Base-by-base conservation (phyloP, 2,329 filamentous ascomycete genomes). In the Apiospora aurea region DNA sequence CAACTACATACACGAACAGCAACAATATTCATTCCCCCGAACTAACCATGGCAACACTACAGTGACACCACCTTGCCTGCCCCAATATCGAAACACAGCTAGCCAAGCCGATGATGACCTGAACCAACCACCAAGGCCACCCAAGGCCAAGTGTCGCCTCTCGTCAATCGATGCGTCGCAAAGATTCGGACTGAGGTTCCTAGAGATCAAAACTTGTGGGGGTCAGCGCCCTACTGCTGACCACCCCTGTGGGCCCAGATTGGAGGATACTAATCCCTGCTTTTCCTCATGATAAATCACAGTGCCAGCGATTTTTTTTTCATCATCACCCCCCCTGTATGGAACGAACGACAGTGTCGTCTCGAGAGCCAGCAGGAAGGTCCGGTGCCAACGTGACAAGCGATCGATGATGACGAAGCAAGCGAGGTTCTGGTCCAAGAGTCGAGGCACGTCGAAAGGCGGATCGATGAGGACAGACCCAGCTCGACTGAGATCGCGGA, bases 401-500 rank as follows among this genome's bases (percentile, higher is more conserved):
- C 1, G 53, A 34, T 61, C 53, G 6, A 61, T 61, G 53, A 61
- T 61, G 53, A 61, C 6, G 16, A 34, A 34, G 26, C 14, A 34
- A 34, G 51, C 14, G 13, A 57, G 51, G 24, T 29, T 34, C 26
- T 34, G 51, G 2, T 4, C 26, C 29, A 29, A 8, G 1, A 21
- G 51, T 34, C 6, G 16, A 61, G 47, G 13, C 13, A 34, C 26
- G 51, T 57, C 13, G 51, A 57, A 57, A 57, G 51, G 26, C 51
- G 51, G 7, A 29, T 5, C 26, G n/a, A 49, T 11, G 7, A 16
- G 51, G 51, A 16, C 26, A 57, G 26, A 57, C 14, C 51, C 26
- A 34, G 51, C 51, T 57, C 51, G 14, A 57, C 51, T 57, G 51
- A 57, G 51, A 57, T 57, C 51, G 34, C 24, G 24, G 53, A 26